Conservation (phyloP, 768 basidiomycete species). For the Solioccasus polychromus region DNA sequence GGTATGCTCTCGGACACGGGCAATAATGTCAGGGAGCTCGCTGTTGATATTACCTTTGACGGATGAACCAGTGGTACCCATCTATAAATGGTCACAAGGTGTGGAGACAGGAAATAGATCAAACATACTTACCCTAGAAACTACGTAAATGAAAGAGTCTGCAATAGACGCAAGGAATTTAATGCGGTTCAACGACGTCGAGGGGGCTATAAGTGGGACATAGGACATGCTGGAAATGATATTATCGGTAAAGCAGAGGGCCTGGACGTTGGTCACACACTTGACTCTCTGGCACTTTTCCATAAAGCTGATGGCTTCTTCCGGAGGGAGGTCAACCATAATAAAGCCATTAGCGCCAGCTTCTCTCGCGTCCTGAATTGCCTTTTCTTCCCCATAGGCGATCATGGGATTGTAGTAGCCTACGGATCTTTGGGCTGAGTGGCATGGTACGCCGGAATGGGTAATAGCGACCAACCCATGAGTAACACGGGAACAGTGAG, state of each 20-base stretch:
- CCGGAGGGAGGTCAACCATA: conserved; percentile 95
- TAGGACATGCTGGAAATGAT: conserved; percentile 74
- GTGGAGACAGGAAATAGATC: neutral
- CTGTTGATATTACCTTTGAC: conserved; percentile 66
- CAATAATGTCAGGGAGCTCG: conserved; percentile 79
- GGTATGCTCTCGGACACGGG: conserved; percentile 76
- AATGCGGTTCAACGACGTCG: conserved; percentile 83
- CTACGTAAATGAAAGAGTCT: conserved; percentile 96
- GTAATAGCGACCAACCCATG: conserved; percentile 20
- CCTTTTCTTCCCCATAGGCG: conserved; percentile 92
- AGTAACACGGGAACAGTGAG: conserved; percentile 76
- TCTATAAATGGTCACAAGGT: conserved; percentile 46
- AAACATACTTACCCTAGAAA: conserved; percentile 71
- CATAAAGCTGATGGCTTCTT: conserved; percentile 90
- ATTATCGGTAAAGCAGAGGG: neutral
- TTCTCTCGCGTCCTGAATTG: conserved; percentile 83
- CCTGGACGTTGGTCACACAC: conserved; percentile 45
- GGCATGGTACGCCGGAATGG: neutral
- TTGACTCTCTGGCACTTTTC: conserved; percentile 77
- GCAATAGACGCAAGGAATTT: conserved; percentile 91
- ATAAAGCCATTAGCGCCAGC: conserved; percentile 98
- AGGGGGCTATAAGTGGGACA: conserved; percentile 93
- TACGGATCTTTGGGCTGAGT: conserved; percentile 28
- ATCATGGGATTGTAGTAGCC: conserved; percentile 98
- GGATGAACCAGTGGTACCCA: conserved; percentile 97